Percentiles rank a stretch among this genome's conserved stretches.
phyloP scores from a whole-genome alignment of 2,329 filamentous ascomycete species.

The Colletotrichum sp. region DNA sequence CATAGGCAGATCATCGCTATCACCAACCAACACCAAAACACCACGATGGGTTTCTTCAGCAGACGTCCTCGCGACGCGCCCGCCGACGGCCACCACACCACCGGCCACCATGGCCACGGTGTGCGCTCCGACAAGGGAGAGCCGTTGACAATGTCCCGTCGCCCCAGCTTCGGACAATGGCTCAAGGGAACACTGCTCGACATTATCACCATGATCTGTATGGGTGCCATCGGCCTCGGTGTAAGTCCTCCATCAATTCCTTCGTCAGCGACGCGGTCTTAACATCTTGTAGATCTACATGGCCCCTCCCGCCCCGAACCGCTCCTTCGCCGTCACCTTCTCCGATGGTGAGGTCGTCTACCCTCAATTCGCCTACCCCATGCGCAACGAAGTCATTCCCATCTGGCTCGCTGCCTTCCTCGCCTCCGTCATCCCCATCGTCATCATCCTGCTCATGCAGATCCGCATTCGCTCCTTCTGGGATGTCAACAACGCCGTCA shows the following conservation, averaged over 20 bases:
- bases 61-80: neutral
- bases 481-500: conserved; percentile 73
- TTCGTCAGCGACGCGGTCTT: neutral
- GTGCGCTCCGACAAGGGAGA: neutral
- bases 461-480: conserved; percentile 72
- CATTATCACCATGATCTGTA: conserved; percentile 68
- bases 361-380: conserved; percentile 73
- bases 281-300: conserved; percentile 57
- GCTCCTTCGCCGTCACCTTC: conserved; percentile 74
- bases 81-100: neutral
- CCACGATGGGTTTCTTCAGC: conserved; percentile 16
- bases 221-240: conserved; percentile 71
- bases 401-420: conserved; percentile 74
- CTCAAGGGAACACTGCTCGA: conserved; percentile 71
- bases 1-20: neutral
- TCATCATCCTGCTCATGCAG: conserved; percentile 69
- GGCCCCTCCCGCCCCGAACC: conserved; percentile 67
- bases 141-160: conserved; percentile 48
- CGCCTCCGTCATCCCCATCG: conserved; percentile 68
- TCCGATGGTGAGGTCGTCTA: conserved; percentile 71
- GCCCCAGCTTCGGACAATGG: conserved; percentile 73
- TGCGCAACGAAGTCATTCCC: conserved; percentile 73
- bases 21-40: neutral
- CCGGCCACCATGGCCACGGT: neutral
- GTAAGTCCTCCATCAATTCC: conserved; percentile 43